A percentile compares a stretch with the other conserved stretches of the same genome.
Conservation (phyloP, 129 eudicot genomes). For the Lonicera japonica region DNA sequence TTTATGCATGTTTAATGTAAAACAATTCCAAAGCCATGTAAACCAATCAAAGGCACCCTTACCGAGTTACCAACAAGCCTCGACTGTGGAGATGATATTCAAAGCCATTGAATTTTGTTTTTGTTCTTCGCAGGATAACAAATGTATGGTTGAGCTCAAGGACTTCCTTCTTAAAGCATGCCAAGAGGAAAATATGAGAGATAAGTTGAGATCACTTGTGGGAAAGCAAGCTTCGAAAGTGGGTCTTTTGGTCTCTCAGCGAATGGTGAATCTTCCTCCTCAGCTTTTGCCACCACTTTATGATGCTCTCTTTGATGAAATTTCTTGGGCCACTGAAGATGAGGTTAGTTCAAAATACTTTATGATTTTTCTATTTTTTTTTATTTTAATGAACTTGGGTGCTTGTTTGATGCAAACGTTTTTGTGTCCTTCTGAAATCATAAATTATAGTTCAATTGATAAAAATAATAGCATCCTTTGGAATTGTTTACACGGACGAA, state of each 20-base stretch:
- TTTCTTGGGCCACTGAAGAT: conserved; percentile 93
- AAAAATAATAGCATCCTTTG: too few species aligned
- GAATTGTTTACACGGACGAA: too few species aligned
- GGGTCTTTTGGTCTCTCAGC: conserved; percentile 85
- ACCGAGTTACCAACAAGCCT: too few species aligned
- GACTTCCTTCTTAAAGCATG: conserved; percentile 52
- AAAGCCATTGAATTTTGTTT: neutral
- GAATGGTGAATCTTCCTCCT: conserved; percentile 87
- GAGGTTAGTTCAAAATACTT: conserved; percentile 51
- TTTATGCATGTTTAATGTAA: too few species aligned
- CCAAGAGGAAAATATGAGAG: conserved; percentile 24
- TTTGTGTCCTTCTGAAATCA: too few species aligned
- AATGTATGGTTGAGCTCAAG: conserved; percentile 65
- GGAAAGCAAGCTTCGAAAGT: conserved; percentile 54
- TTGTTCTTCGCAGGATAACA: conserved; percentile 35
- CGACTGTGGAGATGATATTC: neutral
- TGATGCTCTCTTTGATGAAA: conserved; percentile 86
- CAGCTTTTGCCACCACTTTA: conserved; percentile 87
- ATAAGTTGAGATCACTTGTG: conserved; percentile 33
- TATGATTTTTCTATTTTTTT: neutral
- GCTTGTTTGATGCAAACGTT: too few species aligned
- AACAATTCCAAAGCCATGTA: too few species aligned
- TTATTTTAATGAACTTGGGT: too few species aligned
- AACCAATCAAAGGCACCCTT: too few species aligned
- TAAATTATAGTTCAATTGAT: too few species aligned